A percentile compares a stretch with the other conserved stretches of the same genome.
Conservation (phyloP, 257 asterid genomes). For the Solanum pennellii region DNA sequence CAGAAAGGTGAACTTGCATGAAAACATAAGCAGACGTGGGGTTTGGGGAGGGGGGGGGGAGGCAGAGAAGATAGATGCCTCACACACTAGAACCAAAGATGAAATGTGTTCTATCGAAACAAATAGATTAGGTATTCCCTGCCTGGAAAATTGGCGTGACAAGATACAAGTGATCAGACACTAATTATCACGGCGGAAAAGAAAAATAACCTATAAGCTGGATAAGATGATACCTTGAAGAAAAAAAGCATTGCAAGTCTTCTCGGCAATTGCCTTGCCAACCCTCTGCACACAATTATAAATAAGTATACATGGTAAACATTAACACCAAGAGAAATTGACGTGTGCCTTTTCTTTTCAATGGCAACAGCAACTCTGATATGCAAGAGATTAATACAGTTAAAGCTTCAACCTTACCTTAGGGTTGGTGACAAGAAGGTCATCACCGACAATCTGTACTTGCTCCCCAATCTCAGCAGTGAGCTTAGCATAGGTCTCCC, state of each 20-base stretch:
- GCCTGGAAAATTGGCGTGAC: background rate
- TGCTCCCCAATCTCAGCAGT: conserved; percentile 64
- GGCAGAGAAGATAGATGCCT: too few species aligned
- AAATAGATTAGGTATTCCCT: background rate
- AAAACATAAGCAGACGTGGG: too few species aligned
- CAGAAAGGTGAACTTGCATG: too few species aligned
- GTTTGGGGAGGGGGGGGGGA: too few species aligned
- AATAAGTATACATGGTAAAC: background rate
- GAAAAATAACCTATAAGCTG: too few species aligned
- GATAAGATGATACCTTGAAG: too few species aligned
- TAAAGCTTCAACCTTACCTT: conserved; percentile 29
- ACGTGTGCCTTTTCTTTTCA: background rate
- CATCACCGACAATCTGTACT: conserved; percentile 97
- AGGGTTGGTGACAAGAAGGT: conserved; percentile 92
- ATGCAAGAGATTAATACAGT: background rate
- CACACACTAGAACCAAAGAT: background rate
- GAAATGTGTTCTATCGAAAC: background rate
- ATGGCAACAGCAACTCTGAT: background rate
- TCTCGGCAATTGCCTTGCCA: conserved; percentile 77
- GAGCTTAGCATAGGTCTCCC: conserved; percentile 76
- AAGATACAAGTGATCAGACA: background rate
- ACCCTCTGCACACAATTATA: conserved; percentile 54
- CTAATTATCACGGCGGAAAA: background rate
- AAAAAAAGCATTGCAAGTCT: background rate
- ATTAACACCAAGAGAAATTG: background rate